Conservation (phyloP, 1,284 basidiomycete genomes). For the Cerioporus squamosus region DNA sequence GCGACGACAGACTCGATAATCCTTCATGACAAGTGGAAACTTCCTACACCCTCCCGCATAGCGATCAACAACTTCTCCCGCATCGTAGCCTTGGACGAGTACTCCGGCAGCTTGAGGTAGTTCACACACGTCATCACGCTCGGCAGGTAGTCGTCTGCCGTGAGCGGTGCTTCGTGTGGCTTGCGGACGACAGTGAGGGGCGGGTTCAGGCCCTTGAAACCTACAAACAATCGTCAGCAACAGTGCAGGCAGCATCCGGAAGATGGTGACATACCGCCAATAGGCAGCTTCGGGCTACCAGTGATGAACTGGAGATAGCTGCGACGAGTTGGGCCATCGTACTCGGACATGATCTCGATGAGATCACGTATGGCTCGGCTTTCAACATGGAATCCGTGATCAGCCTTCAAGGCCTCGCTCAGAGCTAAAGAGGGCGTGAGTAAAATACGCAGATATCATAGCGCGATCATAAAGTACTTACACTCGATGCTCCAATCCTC, state of each 20-base stretch:
- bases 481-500: constrained; percentile 94
- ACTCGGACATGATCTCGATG: constrained; percentile 86
- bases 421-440: constrained; percentile 59
- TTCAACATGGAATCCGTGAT: constrained; percentile 97
- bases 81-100: constrained; percentile 84
- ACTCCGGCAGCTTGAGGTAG: constrained; percentile 94
- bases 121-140: constrained; percentile 99
- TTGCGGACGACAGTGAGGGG: constrained; percentile 97
- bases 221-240: constrained; percentile 43
- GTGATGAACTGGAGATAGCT: constrained; percentile 97
- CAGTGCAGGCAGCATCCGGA: neutral
- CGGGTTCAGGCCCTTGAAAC: constrained; percentile 95
- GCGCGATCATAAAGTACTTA: constrained; percentile 42
- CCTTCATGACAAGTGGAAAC: constrained; percentile 90
- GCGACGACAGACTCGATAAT: constrained; percentile 11
- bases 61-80: constrained; percentile 79
- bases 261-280: constrained; percentile 72
- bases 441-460: too few species aligned
- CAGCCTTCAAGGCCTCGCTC: constrained; percentile 90
- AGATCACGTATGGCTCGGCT: constrained; percentile 89
- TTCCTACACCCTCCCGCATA: constrained; percentile 90
- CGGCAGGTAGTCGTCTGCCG: constrained; percentile 94
- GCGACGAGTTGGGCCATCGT: constrained; percentile 75
- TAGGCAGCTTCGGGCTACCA: constrained; percentile 91
- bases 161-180: constrained; percentile 88